phyloP scores from a whole-genome alignment of 1,139 yeast genomes.

The Citeromyces siamensis region DNA sequence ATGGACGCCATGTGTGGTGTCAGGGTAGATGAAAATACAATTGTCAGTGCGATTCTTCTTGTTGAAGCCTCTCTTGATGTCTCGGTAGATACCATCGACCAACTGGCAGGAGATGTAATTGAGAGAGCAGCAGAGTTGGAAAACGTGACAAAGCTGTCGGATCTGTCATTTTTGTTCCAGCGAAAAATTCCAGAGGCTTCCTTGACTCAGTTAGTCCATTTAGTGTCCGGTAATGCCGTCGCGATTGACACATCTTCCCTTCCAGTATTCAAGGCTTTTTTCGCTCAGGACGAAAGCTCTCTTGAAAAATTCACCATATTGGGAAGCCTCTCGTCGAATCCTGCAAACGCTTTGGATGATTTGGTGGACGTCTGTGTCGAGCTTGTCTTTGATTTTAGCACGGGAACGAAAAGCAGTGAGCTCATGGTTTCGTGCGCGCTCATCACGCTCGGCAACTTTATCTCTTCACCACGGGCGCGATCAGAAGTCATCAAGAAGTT shows the following conservation, averaged over 20 bases:
- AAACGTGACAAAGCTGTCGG: not conserved
- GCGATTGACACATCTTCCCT: not conserved
- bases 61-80: not conserved
- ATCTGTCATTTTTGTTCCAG: not conserved
- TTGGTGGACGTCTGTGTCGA: no score
- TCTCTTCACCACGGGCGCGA: not conserved
- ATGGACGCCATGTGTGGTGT: not conserved
- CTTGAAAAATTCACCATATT: not conserved
- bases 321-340: not conserved
- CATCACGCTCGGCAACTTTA: not conserved
- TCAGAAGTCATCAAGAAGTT: not conserved
- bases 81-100: not conserved
- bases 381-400: no score
- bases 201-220: not conserved
- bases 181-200: no score
- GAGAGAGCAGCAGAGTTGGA: not conserved
- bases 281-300: not conserved
- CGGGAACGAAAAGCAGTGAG: no score
- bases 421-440: not conserved
- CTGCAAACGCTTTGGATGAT: no score
- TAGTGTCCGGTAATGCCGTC: not conserved
- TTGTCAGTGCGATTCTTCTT: not conserved
- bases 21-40: not conserved
- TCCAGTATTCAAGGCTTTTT: not conserved
- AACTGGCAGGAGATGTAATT: not conserved